Base-by-base conservation (phyloP, 140 eudicot genomes). In the Flaveria floridana region DNA sequence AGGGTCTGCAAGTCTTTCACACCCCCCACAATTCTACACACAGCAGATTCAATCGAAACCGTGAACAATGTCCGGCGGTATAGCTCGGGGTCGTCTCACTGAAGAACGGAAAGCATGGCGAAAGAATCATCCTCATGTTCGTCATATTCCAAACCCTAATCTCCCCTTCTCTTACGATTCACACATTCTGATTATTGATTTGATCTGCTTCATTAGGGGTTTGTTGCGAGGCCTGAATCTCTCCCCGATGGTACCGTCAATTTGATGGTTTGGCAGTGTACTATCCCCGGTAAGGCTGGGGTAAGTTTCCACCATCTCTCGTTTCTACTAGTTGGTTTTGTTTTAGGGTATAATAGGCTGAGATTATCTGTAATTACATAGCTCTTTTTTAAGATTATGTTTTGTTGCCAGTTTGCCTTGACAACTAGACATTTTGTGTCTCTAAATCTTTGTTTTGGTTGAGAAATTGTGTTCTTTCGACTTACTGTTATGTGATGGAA, bases 21-120 rank as follows among this genome's bases (percentile, higher is more conserved):
- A 57, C 41, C 25, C 23, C 25, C 28, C 62, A 20, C 51, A 65
- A 34, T 53, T 23, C 37, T 51, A 58, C 58, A 79, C 73, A 66
- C 65, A 76, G 44, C n/a, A 52, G 70, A 41, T 74, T 2, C 37
- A 52, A 78, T 78, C 72, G 39, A 25, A 62, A 37, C 55, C 21
- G 48, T 16, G 21, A 61, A 67, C 28, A 65, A 90, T 90, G 96
- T 90, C 95, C 3, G 96, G 95, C n/a, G 96, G 95, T 16, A 90
- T 90, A 15, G 91, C 95, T 59, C 95, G 95, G 59, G 94, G 95
- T 6, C 95, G 95, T 73, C 90, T 90, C 51, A 85, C 95, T 1
- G 96, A 90, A 74, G 96, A 90, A 78, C 87, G 95, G 46, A 90
- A 87, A 77, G 84, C 91, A 4, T 90, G 96, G 96, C 89, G 96